phyloP scores from a whole-genome alignment of 31 red algal genomes.

The Asparagopsis taxiformis region DNA sequence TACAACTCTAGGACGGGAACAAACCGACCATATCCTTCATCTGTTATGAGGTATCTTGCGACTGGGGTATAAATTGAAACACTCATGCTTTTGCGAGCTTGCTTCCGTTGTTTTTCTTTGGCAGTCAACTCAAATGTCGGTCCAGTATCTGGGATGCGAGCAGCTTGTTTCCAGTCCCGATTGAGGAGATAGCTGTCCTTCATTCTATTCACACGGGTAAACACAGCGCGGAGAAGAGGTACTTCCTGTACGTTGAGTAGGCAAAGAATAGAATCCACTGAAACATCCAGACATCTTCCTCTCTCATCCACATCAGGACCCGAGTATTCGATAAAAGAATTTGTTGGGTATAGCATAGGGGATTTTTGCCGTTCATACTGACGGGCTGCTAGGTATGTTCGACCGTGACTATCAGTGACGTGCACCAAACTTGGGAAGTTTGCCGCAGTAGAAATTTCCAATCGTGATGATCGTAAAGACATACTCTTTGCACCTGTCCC shows the following conservation, averaged over 20 bases:
- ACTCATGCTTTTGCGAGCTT: constrained; percentile 48
- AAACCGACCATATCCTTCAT: constrained; percentile 62
- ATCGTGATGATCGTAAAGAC: constrained; percentile 37
- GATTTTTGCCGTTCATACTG: constrained; percentile 18
- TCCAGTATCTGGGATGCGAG: neutral
- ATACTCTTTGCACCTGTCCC: constrained; percentile 48
- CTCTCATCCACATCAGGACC: constrained; percentile 46
- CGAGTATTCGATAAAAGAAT: constrained; percentile 43
- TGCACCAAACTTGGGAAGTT: constrained; percentile 17
- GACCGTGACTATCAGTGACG: neutral
- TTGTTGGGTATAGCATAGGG: constrained; percentile 56
- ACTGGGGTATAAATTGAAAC: constrained; percentile 38
- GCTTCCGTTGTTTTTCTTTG: constrained; percentile 35
- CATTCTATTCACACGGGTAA: constrained; percentile 5
- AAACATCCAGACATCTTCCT: constrained; percentile 39
- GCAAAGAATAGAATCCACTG: constrained; percentile 50
- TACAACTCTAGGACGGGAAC: constrained; percentile 70
- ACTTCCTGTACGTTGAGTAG: constrained; percentile 40
- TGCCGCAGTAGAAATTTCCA: constrained; percentile 44
- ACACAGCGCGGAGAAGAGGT: constrained; percentile 30
- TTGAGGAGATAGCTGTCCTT: constrained; percentile 21
- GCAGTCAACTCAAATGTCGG: neutral
- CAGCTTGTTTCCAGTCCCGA: constrained; percentile 47
- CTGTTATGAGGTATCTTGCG: constrained; percentile 48
- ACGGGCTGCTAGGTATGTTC: constrained; percentile 4